These are phyloP conservation scores for Naegleria gruberi DNA, from an alignment of 208 protist genomes.

Conservation along the genomic window DNA sequence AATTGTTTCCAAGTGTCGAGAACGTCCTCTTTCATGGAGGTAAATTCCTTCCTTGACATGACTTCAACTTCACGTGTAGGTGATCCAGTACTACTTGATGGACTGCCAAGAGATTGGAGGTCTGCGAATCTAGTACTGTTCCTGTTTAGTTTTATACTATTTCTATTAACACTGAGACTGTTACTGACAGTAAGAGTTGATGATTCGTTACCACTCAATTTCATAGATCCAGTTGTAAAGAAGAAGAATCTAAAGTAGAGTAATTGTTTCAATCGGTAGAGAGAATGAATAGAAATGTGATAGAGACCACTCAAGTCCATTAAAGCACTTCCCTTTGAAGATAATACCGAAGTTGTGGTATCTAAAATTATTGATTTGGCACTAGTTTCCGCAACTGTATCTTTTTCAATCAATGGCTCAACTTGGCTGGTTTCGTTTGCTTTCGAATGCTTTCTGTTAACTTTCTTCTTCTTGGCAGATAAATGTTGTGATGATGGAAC, in stretches of 20 bases:
- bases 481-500: not conserved
- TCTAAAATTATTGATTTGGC: not conserved
- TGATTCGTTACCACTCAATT: not conserved
- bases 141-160: not conserved
- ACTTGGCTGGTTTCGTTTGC: not conserved
- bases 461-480: not conserved
- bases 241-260: not conserved
- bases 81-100: not conserved
- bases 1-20: not conserved
- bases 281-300: not conserved
- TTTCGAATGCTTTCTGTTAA: not conserved
- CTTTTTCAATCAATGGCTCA: not conserved
- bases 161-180: not conserved
- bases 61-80: too few relatives aligned
- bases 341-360: too few relatives aligned
- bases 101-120: not conserved
- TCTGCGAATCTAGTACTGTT: not conserved
- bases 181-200: not conserved
- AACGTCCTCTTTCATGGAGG: not conserved
- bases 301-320: not conserved
- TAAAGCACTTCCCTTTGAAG: not conserved
- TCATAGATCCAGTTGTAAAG: not conserved
- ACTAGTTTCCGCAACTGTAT: not conserved
- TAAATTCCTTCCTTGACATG: not conserved
- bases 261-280: not conserved